Percentiles rank a stretch among this genome's conserved stretches.
Conservation (phyloP, 2,329 filamentous ascomycete species). For the Alternaria brassicicola region DNA sequence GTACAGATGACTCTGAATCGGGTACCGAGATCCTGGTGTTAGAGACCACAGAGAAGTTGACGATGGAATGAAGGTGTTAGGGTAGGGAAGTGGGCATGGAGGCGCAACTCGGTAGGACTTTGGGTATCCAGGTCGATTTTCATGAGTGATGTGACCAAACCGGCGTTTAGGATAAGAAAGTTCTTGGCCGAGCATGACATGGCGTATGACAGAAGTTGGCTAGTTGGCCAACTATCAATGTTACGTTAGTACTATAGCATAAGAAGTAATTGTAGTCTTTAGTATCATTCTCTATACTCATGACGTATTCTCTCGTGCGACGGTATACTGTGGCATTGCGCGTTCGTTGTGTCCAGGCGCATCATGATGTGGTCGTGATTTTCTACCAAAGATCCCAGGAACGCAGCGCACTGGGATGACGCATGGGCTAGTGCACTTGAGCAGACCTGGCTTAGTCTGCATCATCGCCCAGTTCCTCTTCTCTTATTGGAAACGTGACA, state of each 20-base stretch:
- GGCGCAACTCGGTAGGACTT: constrained; percentile 3
- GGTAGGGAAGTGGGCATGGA: neutral
- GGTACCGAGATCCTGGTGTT: constrained; percentile 7
- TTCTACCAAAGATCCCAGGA: neutral
- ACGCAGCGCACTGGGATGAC: neutral
- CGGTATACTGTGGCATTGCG: neutral
- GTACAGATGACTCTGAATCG: constrained; percentile 12
- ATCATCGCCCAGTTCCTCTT: neutral
- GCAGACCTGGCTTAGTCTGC: neutral
- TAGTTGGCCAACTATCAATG: constrained; percentile 1
- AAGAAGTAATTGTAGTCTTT: constrained; percentile 15
- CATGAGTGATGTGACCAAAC: constrained; percentile 1
- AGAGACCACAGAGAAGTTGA: constrained; percentile 19
- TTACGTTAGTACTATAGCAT: constrained; percentile 5
- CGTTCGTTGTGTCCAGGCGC: neutral
- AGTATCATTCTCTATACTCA: neutral
- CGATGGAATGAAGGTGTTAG: constrained; percentile 9
- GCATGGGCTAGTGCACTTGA: neutral
- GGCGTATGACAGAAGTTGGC: constrained; percentile 5
- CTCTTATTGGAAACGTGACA: neutral
- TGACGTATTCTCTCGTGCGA: neutral
- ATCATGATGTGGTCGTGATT: neutral
- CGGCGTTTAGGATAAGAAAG: constrained; percentile 8
- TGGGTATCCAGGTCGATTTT: neutral
- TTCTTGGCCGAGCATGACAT: constrained; percentile 3